Base-by-base conservation (phyloP, 345 rosid species). In the Punica granatum region DNA sequence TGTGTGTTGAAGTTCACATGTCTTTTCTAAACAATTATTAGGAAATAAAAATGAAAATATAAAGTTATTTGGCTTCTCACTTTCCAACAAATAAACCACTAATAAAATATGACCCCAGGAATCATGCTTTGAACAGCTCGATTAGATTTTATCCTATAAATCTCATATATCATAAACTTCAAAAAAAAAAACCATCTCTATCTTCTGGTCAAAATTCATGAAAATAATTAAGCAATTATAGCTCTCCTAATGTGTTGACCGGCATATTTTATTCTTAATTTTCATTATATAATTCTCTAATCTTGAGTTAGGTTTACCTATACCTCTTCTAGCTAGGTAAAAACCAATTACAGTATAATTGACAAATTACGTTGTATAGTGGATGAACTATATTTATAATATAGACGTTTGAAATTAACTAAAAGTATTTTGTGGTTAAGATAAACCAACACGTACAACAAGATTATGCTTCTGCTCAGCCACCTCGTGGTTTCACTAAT, bases 81-180 rank as follows among this genome's bases (percentile, higher is more conserved):
- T 56, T 28, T 56, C 61, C 61, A 28, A 56, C 34, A 56, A 56
- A 30, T 56, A 56, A 56, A 30, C 28, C 23, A 51, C 26, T 51
- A n/a, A 7, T 56, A 6, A 53, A 56, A 28, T 9, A 28, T 30
- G 61, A 30, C 34, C 61, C 61, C 34, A 56, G 18, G 61, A 28
- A 56, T 56, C 61, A 53, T 28, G 16, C 61, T 28, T 56, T 56
- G 61, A 56, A 56, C 61, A 56, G 34, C 34, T 56, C 33, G 26
- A 26, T 12, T 0, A 9, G 60, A 54, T 56, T 56, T 56, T 30
- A 28, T 28, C 32, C 61, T 19, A 7, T n/a, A 51, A 51, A 51
- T 48, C 53, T 48, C 30, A 23, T 23, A 6, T 51, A 23, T n/a
- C 15, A 48, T 7, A 18, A 8, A 48, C 25, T 0, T 4, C 11